Evolutionary conservation across 163 green algal species (phyloP), one percentile per base, ranked within the genome.

Genomic region (Coccomyxa subellipsoidea): DNA sequence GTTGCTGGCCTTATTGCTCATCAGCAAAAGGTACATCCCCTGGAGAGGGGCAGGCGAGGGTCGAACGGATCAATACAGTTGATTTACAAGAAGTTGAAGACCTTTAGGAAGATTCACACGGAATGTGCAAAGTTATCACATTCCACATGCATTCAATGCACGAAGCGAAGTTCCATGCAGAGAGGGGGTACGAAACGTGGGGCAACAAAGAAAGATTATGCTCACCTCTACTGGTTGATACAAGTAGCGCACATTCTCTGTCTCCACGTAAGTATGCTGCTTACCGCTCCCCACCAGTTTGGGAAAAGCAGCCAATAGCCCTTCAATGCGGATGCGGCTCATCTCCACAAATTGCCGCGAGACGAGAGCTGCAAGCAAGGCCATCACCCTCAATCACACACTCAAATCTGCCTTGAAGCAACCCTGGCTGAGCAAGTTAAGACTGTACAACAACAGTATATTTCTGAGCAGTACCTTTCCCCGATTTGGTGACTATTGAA

Each of bases 201-300:
- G n/a, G n/a, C n/a, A n/a, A n/a, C n/a, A n/a, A n/a, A n/a, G n/a
- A n/a, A n/a, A n/a, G n/a, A n/a, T n/a, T n/a, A n/a, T n/a, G 8
- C 88, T 34, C 80, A 96, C 93, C 90, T 99, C 97, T 84, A 99
- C 93, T 7, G 97, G 96, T 86, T 99, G 97, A 84, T 99, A 99
- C 53, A 99, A 90, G 88, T 99, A 99, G 69, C 97, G 94, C 54
- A 99, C 96, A 79, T 98, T 98, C 80, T 99, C 97, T 36, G 97
- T 99, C 89, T 99, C 97, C 39, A 99, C 93, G 80, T 97, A 99
- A 0, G 97, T 99, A 88, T 99, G 97, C 92, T 99, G 97, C 90
- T 98, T 98, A 23, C 94, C 96, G n/a, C 88, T 90, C 34, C 94
- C 93, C 25, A 99, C 92, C 66, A 99, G 93, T 88, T 99, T 99